Conservation (phyloP, 2,329 filamentous ascomycete species). For the Colletotrichum sp. region DNA sequence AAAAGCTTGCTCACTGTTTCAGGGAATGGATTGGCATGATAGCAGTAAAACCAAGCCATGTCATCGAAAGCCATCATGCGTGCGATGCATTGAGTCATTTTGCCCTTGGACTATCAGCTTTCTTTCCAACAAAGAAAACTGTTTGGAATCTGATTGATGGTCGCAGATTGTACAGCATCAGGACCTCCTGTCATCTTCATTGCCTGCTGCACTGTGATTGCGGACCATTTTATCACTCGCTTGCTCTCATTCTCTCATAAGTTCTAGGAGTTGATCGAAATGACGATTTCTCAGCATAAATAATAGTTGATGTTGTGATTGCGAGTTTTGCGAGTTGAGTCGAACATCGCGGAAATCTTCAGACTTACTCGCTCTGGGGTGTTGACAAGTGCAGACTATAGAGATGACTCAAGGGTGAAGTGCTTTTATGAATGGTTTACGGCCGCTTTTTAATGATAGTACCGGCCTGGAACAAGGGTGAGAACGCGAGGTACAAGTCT, state of each 20-base stretch:
- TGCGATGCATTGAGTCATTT: not conserved
- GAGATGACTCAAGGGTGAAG: not conserved
- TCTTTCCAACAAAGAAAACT: not conserved
- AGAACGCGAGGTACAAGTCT: not conserved
- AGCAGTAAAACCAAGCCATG: not conserved
- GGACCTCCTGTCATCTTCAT: not conserved
- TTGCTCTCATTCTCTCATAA: not conserved
- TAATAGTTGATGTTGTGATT: not conserved
- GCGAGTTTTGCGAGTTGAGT: not conserved
- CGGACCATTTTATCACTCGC: not conserved
- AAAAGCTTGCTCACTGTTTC: not conserved
- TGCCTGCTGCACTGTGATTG: not conserved
- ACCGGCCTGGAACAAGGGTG: not conserved
- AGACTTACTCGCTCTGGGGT: not conserved
- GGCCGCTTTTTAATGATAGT: not conserved
- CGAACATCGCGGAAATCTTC: fast-evolving
- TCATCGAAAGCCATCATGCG: not conserved
- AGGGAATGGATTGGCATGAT: not conserved
- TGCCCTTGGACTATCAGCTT: not conserved
- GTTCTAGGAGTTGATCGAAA: not conserved
- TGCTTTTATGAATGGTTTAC: not conserved
- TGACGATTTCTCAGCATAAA: not conserved
- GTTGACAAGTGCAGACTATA: fast-evolving
- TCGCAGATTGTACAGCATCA: not conserved
- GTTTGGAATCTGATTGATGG: not conserved